A percentile compares a stretch with the other conserved stretches of the same genome.
These are phyloP conservation scores for Neophaeococcomyces mojaviensis DNA, from an alignment of 2,329 filamentous ascomycete species.

Conservation along the genomic window DNA sequence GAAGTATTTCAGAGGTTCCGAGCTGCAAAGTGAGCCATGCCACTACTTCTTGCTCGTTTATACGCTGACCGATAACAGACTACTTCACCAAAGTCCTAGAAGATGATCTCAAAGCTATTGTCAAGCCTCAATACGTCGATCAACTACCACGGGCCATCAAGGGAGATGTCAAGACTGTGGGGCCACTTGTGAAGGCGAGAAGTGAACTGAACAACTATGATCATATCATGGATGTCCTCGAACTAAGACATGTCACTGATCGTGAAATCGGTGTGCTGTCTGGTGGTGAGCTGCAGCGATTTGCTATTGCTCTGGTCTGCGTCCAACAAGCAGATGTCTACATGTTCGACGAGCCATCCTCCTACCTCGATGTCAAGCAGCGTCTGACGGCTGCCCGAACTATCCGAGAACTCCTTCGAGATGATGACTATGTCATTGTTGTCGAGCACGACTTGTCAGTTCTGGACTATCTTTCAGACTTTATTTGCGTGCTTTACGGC, in stretches of 20 bases:
- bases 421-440: conserved; percentile 93
- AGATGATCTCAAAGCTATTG: conserved; percentile 92
- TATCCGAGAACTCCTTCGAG: conserved; percentile 80
- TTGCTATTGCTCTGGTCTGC: conserved; percentile 91
- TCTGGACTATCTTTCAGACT: conserved; percentile 96
- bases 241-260: conserved; percentile 81
- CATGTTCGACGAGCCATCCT: conserved; percentile 99
- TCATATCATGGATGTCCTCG: conserved; percentile 73
- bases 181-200: conserved; percentile 67
- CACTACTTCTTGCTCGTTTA: too few species aligned
- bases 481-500: conserved; percentile 94
- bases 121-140: conserved; percentile 99
- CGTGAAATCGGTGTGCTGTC: conserved; percentile 86
- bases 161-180: conserved; percentile 70
- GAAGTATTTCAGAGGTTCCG: conserved; percentile 95
- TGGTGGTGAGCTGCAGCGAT: conserved; percentile 95
- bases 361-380: conserved; percentile 98
- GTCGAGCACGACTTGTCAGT: conserved; percentile 99
- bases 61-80: conserved; percentile 45
- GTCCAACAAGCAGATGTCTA: conserved; percentile 97
- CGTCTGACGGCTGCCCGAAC: conserved; percentile 85
- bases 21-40: conserved; percentile 92
- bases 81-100: conserved; percentile 98
- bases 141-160: conserved; percentile 92
- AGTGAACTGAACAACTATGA: conserved; percentile 71